Conservation (phyloP, 768 basidiomycete genomes). For the Pleurotus eryngii region DNA sequence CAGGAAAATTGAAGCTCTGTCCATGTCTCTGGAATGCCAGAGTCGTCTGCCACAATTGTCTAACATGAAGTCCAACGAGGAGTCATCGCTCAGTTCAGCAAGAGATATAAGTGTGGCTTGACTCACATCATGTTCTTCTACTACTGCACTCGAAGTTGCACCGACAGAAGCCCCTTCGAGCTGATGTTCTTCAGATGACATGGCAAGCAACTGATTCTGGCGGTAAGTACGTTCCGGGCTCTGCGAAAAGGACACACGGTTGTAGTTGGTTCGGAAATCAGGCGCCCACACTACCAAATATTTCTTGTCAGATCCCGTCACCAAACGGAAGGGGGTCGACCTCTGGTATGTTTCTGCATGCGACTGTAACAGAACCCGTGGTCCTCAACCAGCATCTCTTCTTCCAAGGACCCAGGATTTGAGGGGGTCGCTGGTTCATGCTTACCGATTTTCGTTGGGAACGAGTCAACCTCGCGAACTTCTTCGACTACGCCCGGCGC, state of each 20-base stretch:
- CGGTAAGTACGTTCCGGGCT: too few species aligned
- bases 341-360: neutral
- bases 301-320: too few species aligned
- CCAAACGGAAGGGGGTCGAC: neutral
- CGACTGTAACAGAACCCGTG: neutral
- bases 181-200: neutral
- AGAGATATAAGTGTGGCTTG: too few species aligned
- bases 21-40: constrained; percentile 43
- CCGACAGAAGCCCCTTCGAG: too few species aligned
- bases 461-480: constrained; percentile 1
- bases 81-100: neutral
- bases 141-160: too few species aligned
- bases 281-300: too few species aligned
- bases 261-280: too few species aligned
- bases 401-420: neutral
- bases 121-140: too few species aligned
- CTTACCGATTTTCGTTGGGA: constrained; percentile 1
- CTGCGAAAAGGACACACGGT: too few species aligned
- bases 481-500: neutral
- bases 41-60: neutral
- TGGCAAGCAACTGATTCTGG: neutral
- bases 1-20: constrained; percentile 66
- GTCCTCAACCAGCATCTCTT: too few species aligned
- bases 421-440: neutral
- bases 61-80: too few species aligned